Evolutionary conservation across 2,329 filamentous ascomycete genomes (phyloP), one percentile per base, ranked within the genome.

Genomic region (Cadophora malorum): DNA sequence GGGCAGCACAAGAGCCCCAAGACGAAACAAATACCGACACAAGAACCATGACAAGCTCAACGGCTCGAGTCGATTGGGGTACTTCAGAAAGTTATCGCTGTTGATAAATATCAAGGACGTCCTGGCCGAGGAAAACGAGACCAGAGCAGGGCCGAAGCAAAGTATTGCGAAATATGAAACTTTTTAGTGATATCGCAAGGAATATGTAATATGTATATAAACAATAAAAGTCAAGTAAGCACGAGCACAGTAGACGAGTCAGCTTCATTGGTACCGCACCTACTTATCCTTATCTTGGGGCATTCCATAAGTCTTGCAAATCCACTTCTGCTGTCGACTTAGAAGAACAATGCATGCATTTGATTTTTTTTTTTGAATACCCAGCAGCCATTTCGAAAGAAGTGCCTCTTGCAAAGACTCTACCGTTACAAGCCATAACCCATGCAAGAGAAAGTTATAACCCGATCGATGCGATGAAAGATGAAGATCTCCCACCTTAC

Each of bases 371-470:
- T 56, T 63, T 49, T 64, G 31, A 41, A 31, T 45, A 64, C 62
- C 33, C 16, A 65, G 25, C 31, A 66, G 47, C 61, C 55, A 60
- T 33, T 64, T 62, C 63, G 61, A 66, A 60, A 69, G 64, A 67
- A 50, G 53, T 65, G 52, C 52, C 52, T 63, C 68, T 67, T 62
- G 53, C 47, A 33, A 64, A 35, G 58, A 47, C 66, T 72, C 69
- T 72, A 71, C 66, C 67, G 64, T 69, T 67, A 69, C 71, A 72
- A 71, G 71, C 65, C 50, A 67, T 38, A 23, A 21, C 10, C 56
- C 35, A 41, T 41, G 56, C 59, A 60, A 66, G 60, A 72, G 63
- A 64, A 62, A n/a, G 21, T 28, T 45, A 38, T 56, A 65, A 61
- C 59, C 64, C 60, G 31, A 62, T 49, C 64, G 38, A 67, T 35